Evolutionary conservation across 805 yeast genomes (phyloP).

Genomic region (Ogataea salicorniae): DNA sequence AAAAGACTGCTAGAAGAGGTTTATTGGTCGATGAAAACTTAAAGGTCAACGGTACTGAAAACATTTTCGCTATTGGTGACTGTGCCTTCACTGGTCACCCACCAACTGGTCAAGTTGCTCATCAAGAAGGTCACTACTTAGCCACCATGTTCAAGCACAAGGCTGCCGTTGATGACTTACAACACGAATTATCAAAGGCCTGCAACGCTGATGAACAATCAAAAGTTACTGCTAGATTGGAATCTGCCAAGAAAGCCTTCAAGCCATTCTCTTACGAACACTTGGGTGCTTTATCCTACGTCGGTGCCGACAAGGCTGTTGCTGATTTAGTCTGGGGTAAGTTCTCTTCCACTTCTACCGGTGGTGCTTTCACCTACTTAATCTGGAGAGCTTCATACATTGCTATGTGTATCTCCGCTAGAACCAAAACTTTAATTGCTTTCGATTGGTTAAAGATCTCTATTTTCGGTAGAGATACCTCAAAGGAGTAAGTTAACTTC

Average conservation of each 20-base stretch:
- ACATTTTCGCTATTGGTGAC: conserved; percentile 49
- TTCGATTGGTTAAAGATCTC: conserved; percentile 49
- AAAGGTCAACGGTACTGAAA: conserved; percentile 43
- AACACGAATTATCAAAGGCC: conserved; percentile 36
- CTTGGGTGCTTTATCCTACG: conserved; percentile 51
- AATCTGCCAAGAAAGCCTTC: conserved; percentile 24
- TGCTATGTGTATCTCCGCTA: conserved; percentile 50
- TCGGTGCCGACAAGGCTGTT: conserved; percentile 53
- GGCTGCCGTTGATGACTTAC: conserved; percentile 38
- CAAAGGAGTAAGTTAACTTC: conserved; percentile 37
- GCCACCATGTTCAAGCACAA: conserved; percentile 39
- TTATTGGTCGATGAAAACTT: conserved; percentile 44
- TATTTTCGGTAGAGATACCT: conserved; percentile 49
- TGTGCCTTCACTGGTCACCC: conserved; percentile 53
- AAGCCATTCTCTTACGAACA: conserved; percentile 42
- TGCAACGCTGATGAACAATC: conserved; percentile 35
- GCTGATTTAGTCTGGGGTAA: conserved; percentile 55
- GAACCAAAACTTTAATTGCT: conserved; percentile 47
- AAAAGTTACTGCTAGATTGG: conserved; percentile 38
- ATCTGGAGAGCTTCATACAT: conserved; percentile 54
- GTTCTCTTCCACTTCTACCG: conserved; percentile 42
- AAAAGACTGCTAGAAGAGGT: conserved; percentile 50
- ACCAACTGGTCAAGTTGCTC: conserved; percentile 56
- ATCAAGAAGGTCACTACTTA: conserved; percentile 48
- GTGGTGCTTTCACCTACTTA: conserved; percentile 50